Percentiles rank a stretch among this genome's conserved stretches.
Conservation (phyloP, 345 rosid genomes). For the Brassica cretica region DNA sequence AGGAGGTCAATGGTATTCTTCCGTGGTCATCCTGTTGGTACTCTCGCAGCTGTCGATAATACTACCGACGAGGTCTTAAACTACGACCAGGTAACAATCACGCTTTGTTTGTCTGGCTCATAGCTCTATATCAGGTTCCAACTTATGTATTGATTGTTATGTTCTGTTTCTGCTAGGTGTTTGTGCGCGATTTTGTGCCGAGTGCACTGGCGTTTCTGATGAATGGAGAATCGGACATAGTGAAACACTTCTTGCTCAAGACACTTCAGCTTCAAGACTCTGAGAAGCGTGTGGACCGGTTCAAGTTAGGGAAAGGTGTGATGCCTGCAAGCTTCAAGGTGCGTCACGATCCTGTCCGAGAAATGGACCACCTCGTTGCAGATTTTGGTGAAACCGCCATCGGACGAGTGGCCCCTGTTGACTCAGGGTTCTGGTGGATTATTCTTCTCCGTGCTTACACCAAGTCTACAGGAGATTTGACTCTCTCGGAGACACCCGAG, state of each 20-base stretch:
- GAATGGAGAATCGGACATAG: not conserved
- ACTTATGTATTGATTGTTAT: not conserved
- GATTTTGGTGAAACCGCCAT: not conserved
- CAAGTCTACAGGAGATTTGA: not conserved
- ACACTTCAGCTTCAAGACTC: conserved; percentile 1
- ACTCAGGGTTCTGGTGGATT: not conserved
- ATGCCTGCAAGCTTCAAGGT: conserved; percentile 97
- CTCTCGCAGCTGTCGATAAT: conserved; percentile 3
- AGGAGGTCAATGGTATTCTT: not conserved
- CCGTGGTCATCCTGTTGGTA: not conserved
- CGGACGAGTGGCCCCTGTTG: not conserved
- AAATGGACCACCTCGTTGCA: conserved; percentile 54
- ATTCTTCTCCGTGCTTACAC: not conserved
- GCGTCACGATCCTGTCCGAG: conserved; percentile 69
- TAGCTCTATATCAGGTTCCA: too few relatives aligned
- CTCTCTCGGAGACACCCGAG: not conserved
- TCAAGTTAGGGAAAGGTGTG: conserved; percentile 83
- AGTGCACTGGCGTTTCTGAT: not conserved
- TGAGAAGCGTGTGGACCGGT: conserved; percentile 70
- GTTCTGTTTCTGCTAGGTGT: not conserved
- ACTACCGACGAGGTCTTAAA: conserved; percentile 93
- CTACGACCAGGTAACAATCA: conserved; percentile 79
- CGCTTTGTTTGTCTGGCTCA: not conserved
- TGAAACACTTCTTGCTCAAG: conserved; percentile 1
- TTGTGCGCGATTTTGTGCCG: not conserved